phyloP scores from a whole-genome alignment of 176 grass and related monocot genomes.

The Cenchrus americanus region DNA sequence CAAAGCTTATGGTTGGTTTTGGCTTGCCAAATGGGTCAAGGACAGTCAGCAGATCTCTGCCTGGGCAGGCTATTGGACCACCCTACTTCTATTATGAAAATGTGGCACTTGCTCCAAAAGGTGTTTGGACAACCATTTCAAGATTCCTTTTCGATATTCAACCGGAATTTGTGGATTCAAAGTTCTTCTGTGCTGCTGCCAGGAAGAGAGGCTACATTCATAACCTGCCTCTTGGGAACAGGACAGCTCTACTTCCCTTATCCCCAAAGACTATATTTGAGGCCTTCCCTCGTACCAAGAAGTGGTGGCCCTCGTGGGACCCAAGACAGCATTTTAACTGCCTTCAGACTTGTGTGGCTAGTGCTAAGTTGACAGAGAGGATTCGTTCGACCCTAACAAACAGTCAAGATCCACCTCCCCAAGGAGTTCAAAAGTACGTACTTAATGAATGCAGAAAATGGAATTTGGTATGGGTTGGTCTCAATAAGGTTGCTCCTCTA shows the following conservation, averaged over 20 bases:
- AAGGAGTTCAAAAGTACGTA: constrained; percentile 54
- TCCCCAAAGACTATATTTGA: background rate
- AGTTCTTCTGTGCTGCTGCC: background rate
- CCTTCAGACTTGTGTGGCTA: constrained; percentile 68
- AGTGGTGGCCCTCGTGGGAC: constrained; percentile 88
- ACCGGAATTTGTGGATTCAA: constrained; percentile 86
- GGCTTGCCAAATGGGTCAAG: constrained; percentile 47
- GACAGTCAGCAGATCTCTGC: constrained; percentile 42
- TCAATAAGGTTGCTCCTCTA: constrained; percentile 72
- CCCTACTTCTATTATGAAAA: constrained; percentile 94
- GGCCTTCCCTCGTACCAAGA: constrained; percentile 63
- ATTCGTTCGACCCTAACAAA: constrained; percentile 48
- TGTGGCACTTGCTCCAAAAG: constrained; percentile 25
- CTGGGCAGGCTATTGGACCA: constrained; percentile 57
- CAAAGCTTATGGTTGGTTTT: constrained; percentile 82
- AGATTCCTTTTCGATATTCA: constrained; percentile 70
- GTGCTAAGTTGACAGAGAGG: constrained; percentile 59
- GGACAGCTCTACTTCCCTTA: constrained; percentile 56
- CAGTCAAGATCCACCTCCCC: constrained; percentile 43
- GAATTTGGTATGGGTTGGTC: constrained; percentile 90
- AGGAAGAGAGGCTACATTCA: constrained; percentile 86
- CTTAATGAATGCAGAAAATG: constrained; percentile 77
- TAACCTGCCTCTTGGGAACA: constrained; percentile 68
- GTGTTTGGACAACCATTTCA: constrained; percentile 66
- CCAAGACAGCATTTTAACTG: constrained; percentile 82